phyloP scores from a whole-genome alignment of 768 basidiomycete genomes.

The Hemileccinum impolitum region DNA sequence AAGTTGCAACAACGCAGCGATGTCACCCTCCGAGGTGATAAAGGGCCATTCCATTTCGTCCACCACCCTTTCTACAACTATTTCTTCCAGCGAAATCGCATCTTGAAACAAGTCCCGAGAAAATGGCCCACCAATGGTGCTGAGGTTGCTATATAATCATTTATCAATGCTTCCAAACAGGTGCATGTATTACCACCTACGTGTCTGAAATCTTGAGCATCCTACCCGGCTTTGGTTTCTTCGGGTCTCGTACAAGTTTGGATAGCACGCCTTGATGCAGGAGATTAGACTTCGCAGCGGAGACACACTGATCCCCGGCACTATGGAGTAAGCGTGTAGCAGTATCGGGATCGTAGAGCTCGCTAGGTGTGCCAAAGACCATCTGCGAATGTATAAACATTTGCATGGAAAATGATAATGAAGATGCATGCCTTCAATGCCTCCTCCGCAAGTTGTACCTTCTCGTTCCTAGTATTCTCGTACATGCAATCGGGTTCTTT shows the following conservation, averaged over 20 bases:
- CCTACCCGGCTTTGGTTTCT: slow-evolving; percentile 66
- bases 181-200: slow-evolving; percentile 31
- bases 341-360: slow-evolving; percentile 58
- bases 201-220: slow-evolving; percentile 73
- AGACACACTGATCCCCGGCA: slow-evolving; percentile 54
- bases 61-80: slow-evolving; percentile 44
- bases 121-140: slow-evolving; percentile 61
- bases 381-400: slow-evolving; percentile 47
- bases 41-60: slow-evolving; percentile 78
- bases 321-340: slow-evolving; percentile 56
- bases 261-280: slow-evolving; percentile 64
- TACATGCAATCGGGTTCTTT: slow-evolving; percentile 34
- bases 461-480: slow-evolving; percentile 29
- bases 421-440: slow-evolving; percentile 58
- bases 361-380: slow-evolving; percentile 69
- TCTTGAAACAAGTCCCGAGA: slow-evolving; percentile 67
- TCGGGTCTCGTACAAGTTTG: slow-evolving; percentile 59
- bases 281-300: slow-evolving; percentile 55
- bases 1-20: slow-evolving; percentile 71
- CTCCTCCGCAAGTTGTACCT: slow-evolving; percentile 56
- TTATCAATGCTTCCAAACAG: not conserved
- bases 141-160: slow-evolving; percentile 52
- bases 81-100: slow-evolving; percentile 59
- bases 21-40: slow-evolving; percentile 76
- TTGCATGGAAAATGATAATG: not conserved